Base-by-base conservation (phyloP, 768 basidiomycete species). In the Tulasnella sp. region DNA sequence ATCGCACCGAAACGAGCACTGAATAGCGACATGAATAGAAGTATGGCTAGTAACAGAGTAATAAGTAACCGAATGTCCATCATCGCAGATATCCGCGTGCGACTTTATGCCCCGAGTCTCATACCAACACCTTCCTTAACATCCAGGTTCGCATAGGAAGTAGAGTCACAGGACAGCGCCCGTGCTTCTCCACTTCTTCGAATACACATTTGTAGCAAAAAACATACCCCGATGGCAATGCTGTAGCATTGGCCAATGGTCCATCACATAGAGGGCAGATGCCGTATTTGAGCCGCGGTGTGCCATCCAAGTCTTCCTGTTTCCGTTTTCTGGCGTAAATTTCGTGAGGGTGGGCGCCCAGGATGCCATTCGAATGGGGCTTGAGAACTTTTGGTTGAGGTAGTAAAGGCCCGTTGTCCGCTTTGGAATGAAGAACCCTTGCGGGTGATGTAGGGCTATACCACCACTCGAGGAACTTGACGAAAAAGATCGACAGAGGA, bases 391-490 rank as follows among this genome's bases (percentile, higher is more conserved):
- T 89, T 69, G 94, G 96, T 20, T 94, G 94, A 82, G 93, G 93
- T 64, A 95, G 89, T 1, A 90, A 88, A 41, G 92, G 94, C 9
- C 92, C 93, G 76, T 90, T 89, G 18, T 88, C 89, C 42, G 86
- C 88, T 16, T 91, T 91, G 44, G 88, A 88, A 28, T 64, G 60
- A 77, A 94, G 86, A n/a, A 91, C 91, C 58, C 92, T 91, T 24
- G 94, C 94, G 4, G 94, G 96, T 16, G 95, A 98, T 69, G 90
- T 90, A 31, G 98, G 96, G 5, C 96, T 97, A 84, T 99, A 99
- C 96, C 97, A 99, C 96, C 98, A 99, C 86, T 99, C 96, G 72
- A 98, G 88, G 86, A 99, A 97, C 86, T 96, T 97, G 88, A 99
- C 89, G 85, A 95, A 94, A 86, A 99, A 97, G 80, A 99, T 96